Evolutionary conservation across 2,329 filamentous ascomycete species (phyloP), one percentile per base, ranked within the genome.

Genomic region (Paraphoma sp.): DNA sequence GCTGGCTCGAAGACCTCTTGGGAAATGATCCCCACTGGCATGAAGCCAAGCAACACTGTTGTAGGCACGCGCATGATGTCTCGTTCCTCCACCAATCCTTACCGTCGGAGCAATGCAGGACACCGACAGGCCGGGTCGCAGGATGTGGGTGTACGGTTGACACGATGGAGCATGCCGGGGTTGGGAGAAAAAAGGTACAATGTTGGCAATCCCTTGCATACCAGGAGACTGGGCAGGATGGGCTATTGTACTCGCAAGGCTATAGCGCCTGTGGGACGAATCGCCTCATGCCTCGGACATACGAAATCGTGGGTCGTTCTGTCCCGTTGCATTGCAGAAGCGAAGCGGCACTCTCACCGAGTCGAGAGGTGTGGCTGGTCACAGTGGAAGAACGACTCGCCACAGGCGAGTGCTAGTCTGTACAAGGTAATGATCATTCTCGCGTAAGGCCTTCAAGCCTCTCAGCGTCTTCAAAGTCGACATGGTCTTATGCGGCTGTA

Each of bases 1-100:
- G 51, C 47, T 3, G 64, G 52, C 45, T 67, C 66, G n/a, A 67
- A 65, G 2, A 28, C 31, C 36, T 45, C 48, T 45, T 59, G 48
- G 2, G 52, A 48, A 12, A 44, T 31, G 33, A 44, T 23, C 28
- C 16, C 29, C 23, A 17, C 30, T 17, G 49, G 36, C 6, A 49
- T 29, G 30, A 56, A 28, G 38, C 55, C 17, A 33, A 57, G 28
- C 30, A 40, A 14, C 17, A 41, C 8, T 6, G 45, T 11, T 23
- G 23, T 16, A 1, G 31, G 10, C n/a, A 51, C 18, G 17, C 30
- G 38, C 33, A 47, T 54, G 29, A 31, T 41, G 36, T 5, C 28
- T 14, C 47, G 28, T 48, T 36, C 5, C 45, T 29, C 18, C 31
- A 42, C 23, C 29, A 47, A 47, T 47, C 16, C 18, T 30, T 45